Evolutionary conservation across 306 rosid genomes (phyloP), one percentile per base, ranked within the genome.

Genomic region (Lupinus albus): DNA sequence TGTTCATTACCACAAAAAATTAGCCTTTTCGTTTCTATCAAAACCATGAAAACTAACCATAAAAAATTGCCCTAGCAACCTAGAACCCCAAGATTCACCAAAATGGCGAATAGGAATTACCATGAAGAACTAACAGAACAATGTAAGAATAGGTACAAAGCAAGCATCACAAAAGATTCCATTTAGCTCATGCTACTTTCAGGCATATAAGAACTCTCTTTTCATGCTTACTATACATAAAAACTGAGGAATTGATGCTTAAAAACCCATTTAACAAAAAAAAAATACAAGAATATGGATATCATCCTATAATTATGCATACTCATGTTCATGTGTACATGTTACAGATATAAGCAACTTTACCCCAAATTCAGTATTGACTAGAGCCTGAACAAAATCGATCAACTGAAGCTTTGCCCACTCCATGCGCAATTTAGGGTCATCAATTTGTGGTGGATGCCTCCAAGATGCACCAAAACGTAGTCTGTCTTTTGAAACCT

Each of bases 381-480:
- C 76, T 0, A 93, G 76, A 79, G 86, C 81, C 75, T 79, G 89
- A 61, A 93, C 86, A 74, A 86, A 94, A 85, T 94, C 96, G 87
- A 94, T 85, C 79, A 94, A 76, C 64, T 90, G 99, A 80, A 88
- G 81, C 82, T 78, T 94, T 70, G 96, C 96, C 97, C 99, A 94
- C 66, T 82, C 78, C 81, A 17, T 53, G 73, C 60, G 49, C 78
- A 81, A 70, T 72, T 77, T 70, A 39, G 92, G 85, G 41, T 90
- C 86, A 64, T 78, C 84, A 53, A 63, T 71, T 2, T 76, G 68
- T 33, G 99, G 99, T 16, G 97, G 97, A 82, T 88, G 92, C 84
- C 97, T 90, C 99, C 99, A 94, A 63, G 99, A 92, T 61, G 99
- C 96, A 25, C 97, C 99, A 79, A 90, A 88, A 39, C 96, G 90